Evolutionary conservation across 768 basidiomycete species (phyloP), one percentile per base, ranked within the genome.

Genomic region (Leccinum rimulosum): DNA sequence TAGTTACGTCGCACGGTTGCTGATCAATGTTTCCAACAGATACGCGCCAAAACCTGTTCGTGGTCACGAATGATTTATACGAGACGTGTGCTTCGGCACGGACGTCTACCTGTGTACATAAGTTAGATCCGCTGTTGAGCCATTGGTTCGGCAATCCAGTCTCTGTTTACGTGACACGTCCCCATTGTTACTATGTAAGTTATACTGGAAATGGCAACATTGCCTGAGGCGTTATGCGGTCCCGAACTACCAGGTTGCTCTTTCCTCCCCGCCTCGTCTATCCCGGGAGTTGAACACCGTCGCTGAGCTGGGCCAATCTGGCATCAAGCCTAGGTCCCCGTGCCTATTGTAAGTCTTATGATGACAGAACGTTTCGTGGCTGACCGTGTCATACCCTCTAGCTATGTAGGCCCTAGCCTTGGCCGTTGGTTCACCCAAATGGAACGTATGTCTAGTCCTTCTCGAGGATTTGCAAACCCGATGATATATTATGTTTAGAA

Each of bases 331-430:
- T 11, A 62, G 30, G 68, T 74, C 28, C 74, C 72, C 2, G 72
- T 75, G 15, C 74, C 73, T 14, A 73, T 75, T 25, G 67, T 66
- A 63, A 63, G 73, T 59, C 3, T 17, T 4, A 3, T 19, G 19
- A 2, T 28, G 27, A 4, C 4, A 25, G 2, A 25, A 31, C 31
- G 10, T 31, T 31, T 31, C 31, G 7, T 56, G 52, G 57, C 30
- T 19, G 25, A 35, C 19, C 25, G 31, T 0, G 0, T 33, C 31
- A 31, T 31, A 7, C 55, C 51, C n/a, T 4, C 57, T 28, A 71
- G 71, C 50, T 33, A 33, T 33, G 31, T 33, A 33, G 70, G 71
- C 1, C 31, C 31, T 33, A 25, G 65, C 65, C 15, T 66, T 68
- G 64, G 63, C 63, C 50, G 65, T 68, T 59, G 70, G 70, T 28